Evolutionary conservation across 1,139 yeast genomes (phyloP).

Genomic region (Lodderomyces pseudojiufengensis): DNA sequence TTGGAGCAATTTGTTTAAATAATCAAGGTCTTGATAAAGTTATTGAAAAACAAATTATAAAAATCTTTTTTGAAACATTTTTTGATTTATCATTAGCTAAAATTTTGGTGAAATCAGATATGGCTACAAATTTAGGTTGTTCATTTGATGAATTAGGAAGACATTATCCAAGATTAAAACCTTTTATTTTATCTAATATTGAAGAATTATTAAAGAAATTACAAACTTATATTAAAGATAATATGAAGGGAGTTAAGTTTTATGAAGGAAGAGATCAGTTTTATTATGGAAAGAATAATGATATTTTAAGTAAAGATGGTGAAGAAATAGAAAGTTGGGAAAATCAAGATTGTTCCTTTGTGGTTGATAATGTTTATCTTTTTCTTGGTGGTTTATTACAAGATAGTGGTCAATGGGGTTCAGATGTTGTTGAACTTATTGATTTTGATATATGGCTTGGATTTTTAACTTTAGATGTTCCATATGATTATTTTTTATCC

Average conservation of each 20-base stretch:
- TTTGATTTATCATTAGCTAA: conserved; percentile 47
- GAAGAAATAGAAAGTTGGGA: conserved; percentile 54
- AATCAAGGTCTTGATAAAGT: conserved; percentile 66
- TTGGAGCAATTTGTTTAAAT: conserved; percentile 83
- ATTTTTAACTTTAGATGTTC: conserved; percentile 46
- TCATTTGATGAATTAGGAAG: conserved; percentile 79
- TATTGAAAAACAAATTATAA: conserved; percentile 43
- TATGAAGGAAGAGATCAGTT: conserved; percentile 31
- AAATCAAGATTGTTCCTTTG: conserved; percentile 34
- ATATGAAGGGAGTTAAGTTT: conserved; percentile 1
- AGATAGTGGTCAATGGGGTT: conserved; percentile 49
- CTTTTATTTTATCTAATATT: conserved; percentile 52
- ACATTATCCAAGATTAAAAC: conserved; percentile 74
- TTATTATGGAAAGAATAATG: conserved; percentile 38
- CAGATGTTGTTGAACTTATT: conserved; percentile 36
- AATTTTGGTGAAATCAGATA: conserved; percentile 39
- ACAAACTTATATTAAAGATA: conserved; percentile 33
- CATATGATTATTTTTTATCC: conserved; percentile 59
- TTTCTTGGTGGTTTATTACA: conserved; percentile 47
- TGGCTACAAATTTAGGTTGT: conserved; percentile 55
- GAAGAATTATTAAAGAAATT: conserved; percentile 44
- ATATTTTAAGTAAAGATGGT: conserved; percentile 35
- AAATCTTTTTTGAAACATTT: conserved; percentile 51
- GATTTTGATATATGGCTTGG: conserved; percentile 43
- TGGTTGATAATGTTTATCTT: conserved; percentile 45